These are phyloP conservation scores for Vanrija pseudolonga DNA, from an alignment of 1,284 basidiomycete genomes.

Conservation along the genomic window DNA sequence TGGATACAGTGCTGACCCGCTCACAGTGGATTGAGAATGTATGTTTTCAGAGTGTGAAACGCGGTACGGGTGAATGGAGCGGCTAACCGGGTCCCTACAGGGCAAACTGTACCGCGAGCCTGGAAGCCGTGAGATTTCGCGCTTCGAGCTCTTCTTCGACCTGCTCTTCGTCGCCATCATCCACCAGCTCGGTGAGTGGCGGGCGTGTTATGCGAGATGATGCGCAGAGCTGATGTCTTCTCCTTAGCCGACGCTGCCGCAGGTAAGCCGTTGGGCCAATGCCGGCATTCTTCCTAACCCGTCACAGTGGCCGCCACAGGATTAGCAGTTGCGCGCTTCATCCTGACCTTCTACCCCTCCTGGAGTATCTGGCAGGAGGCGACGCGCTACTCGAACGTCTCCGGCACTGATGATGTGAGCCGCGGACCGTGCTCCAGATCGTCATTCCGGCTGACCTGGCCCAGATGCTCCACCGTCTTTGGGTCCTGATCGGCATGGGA, in stretches of 20 bases:
- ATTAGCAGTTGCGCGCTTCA: slow-evolving; percentile 30
- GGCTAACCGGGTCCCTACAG: neutral
- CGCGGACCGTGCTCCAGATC: neutral
- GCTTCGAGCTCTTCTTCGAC: slow-evolving; percentile 51
- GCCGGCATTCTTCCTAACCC: neutral
- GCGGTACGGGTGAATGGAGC: neutral
- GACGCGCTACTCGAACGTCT: slow-evolving; percentile 44
- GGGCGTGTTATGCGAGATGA: neutral
- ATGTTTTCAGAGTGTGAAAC: neutral
- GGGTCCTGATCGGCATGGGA: slow-evolving; percentile 47
- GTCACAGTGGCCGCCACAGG: slow-evolving; percentile 23
- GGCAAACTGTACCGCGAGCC: slow-evolving; percentile 33
- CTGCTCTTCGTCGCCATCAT: slow-evolving; percentile 50
- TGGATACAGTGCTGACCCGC: neutral
- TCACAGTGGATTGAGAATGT: neutral
- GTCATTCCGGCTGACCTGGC: neutral
- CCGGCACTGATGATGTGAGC: slow-evolving; percentile 45
- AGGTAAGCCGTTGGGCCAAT: slow-evolving; percentile 11
- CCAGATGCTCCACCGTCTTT: slow-evolving; percentile 41
- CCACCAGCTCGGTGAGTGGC: slow-evolving; percentile 44
- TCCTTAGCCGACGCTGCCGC: slow-evolving; percentile 39
- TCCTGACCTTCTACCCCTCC: slow-evolving; percentile 41
- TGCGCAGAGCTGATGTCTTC: neutral
- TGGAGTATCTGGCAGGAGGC: slow-evolving; percentile 50
- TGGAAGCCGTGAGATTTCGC: slow-evolving; percentile 25